These are phyloP conservation scores for Cryoendolithus antarcticus DNA, from an alignment of 2,329 filamentous ascomycete genomes.

Conservation along the genomic window DNA sequence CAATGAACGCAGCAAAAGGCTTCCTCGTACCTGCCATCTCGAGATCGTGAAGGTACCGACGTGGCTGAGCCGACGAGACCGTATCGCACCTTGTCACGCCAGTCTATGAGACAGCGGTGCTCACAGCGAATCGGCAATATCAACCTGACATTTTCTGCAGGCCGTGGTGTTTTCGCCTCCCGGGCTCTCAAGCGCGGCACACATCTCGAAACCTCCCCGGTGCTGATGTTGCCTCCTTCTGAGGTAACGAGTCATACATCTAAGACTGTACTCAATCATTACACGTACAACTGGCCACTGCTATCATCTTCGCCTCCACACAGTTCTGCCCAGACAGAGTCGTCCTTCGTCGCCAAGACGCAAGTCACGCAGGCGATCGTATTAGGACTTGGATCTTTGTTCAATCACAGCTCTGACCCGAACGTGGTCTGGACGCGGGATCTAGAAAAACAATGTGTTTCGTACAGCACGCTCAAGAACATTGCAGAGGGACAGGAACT, in stretches of 20 bases:
- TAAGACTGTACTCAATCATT: conserved; percentile 41
- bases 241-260: conserved; percentile 39
- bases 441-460: conserved; percentile 31
- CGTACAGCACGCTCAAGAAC: conserved; percentile 38
- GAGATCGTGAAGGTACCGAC: too few species aligned
- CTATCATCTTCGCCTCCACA: conserved; percentile 5
- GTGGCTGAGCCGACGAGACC: too few species aligned
- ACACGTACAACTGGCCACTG: conserved; percentile 42
- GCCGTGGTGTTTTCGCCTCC: conserved; percentile 41
- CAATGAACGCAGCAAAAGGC: too few species aligned
- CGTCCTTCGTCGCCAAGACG: conserved; percentile 12
- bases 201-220: conserved; percentile 40
- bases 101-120: too few species aligned
- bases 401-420: conserved; percentile 43
- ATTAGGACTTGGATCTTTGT: conserved; percentile 45
- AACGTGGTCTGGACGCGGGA: conserved; percentile 46
- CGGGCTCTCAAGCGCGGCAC: conserved; percentile 34
- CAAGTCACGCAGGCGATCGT: conserved; percentile 39
- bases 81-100: too few species aligned
- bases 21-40: too few species aligned
- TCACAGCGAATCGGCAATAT: too few species aligned
- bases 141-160: conserved; percentile 19
- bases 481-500: conserved; percentile 42
- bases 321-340: neutral
- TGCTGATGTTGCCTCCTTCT: conserved; percentile 35